phyloP scores from a whole-genome alignment of 108 stramenopile genomes.

The Conticribra guillardii region DNA sequence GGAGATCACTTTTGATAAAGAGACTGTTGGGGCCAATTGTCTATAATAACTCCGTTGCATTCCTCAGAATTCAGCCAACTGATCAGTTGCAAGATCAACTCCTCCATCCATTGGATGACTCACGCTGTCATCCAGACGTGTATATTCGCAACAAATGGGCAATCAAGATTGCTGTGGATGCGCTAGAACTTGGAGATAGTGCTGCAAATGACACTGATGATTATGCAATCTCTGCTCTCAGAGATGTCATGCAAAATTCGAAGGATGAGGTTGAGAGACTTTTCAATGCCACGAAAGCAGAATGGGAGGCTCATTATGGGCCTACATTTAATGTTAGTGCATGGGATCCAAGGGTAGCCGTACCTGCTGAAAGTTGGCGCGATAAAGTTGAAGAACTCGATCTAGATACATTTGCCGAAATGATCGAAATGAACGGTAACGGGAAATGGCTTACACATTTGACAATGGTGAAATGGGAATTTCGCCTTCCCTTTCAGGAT shows the following conservation, averaged over 20 bases:
- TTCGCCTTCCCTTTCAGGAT: slow-evolving; percentile 85
- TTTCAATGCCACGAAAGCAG: slow-evolving; percentile 73
- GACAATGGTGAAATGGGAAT: slow-evolving; percentile 92
- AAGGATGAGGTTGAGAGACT: slow-evolving; percentile 74
- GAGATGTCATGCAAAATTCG: slow-evolving; percentile 86
- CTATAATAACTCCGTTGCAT: slow-evolving; percentile 91
- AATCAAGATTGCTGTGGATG: slow-evolving; percentile 85
- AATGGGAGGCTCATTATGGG: slow-evolving; percentile 83
- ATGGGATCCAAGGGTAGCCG: slow-evolving; percentile 80
- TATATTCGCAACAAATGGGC: slow-evolving; percentile 88
- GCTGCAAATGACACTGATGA: slow-evolving; percentile 46
- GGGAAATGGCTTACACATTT: slow-evolving; percentile 85
- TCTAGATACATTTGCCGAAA: slow-evolving; percentile 82
- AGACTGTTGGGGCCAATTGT: slow-evolving; percentile 83
- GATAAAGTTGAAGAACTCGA: slow-evolving; percentile 91
- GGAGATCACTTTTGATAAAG: slow-evolving; percentile 70
- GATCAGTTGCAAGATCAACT: slow-evolving; percentile 64
- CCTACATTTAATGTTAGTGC: slow-evolving; percentile 71
- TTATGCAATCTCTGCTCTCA: slow-evolving; percentile 69
- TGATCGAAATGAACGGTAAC: slow-evolving; percentile 70
- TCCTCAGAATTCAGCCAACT: slow-evolving; percentile 75
- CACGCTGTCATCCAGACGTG: slow-evolving; percentile 89
- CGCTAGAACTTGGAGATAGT: slow-evolving; percentile 71
- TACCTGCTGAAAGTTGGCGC: slow-evolving; percentile 77
- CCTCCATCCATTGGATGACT: slow-evolving; percentile 89